These are phyloP conservation scores for Taphrina communis DNA, from an alignment of 1,139 yeast species.

Conservation along the genomic window DNA sequence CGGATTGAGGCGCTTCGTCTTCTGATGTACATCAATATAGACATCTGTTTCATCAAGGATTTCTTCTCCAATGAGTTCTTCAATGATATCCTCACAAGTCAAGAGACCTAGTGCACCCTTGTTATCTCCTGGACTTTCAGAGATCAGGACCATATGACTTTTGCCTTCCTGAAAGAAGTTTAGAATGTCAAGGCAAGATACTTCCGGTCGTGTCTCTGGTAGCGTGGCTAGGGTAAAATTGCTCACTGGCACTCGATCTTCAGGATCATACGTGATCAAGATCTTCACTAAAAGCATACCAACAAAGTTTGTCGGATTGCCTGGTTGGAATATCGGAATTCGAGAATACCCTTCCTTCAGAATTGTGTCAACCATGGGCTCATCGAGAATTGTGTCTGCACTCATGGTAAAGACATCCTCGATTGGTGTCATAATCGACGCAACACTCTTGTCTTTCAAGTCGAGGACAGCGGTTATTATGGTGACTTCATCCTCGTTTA, in stretches of 20 bases:
- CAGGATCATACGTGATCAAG: constrained; percentile 93
- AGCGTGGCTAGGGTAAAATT: constrained; percentile 93
- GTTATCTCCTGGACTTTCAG: constrained; percentile 84
- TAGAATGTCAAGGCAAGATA: constrained; percentile 89
- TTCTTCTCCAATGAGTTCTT: constrained; percentile 96
- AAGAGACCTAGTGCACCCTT: constrained; percentile 88
- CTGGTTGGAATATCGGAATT: constrained; percentile 92
- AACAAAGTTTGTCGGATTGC: constrained; percentile 85
- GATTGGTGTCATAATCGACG: constrained; percentile 91
- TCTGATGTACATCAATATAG: constrained; percentile 68
- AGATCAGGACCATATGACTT: constrained; percentile 94
- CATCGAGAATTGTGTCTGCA: constrained; percentile 82
- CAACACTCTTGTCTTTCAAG: constrained; percentile 86
- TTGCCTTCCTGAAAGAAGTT: constrained; percentile 98
- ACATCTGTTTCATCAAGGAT: constrained; percentile 98
- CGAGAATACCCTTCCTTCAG: constrained; percentile 94
- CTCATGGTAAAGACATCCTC: constrained; percentile 87
- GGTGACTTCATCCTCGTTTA: constrained; percentile 94
- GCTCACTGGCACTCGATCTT: constrained; percentile 89
- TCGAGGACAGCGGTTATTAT: constrained; percentile 93
- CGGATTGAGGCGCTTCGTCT: constrained; percentile 28
- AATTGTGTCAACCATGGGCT: constrained; percentile 82
- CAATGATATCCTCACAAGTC: constrained; percentile 94
- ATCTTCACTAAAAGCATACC: constrained; percentile 95
- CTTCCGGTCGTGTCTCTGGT: constrained; percentile 90